Base-by-base conservation (phyloP, 2,329 filamentous ascomycete genomes). In the Colletotrichum gigasporum region DNA sequence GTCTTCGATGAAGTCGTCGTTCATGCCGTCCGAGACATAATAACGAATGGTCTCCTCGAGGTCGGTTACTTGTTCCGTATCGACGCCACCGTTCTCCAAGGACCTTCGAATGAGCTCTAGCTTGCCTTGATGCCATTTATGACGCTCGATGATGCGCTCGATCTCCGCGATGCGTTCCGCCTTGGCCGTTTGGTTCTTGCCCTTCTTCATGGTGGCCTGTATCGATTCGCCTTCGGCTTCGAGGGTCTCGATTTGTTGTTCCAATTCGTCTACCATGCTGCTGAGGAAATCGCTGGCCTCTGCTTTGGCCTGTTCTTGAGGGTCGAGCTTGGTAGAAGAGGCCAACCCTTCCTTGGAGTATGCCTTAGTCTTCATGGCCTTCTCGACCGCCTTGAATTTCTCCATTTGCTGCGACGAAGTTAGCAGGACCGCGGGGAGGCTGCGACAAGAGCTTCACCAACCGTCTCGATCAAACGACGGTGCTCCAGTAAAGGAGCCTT, bases 351-450 rank as follows among this genome's bases (percentile, higher is more conserved):
- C 96, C 84, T 99, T 98, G 67, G 96, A 98, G 81, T 97, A 99
- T 66, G 96, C 96, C 80, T 99, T 99, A 61, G 96, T 99, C 85
- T 99, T 99, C 96, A 99, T 98, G 74, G 97, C 96, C 84, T 99
- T 99, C 80, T 99, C 96, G 55, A 99, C 96, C n/a, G 94, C 95
- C 83, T 99, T 99, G 87, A 99, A 99, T 74, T 93, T 94, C 82
- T 99, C 96, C 96, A 99, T 99, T 92, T 95, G 91, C 93, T 96
- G 81, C 78, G 72, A 41, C 20, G 14, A 28, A 9, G 55, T 67
- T 58, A 67, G 63, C 56, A 58, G 45, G 32, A 35, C 57, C 18
- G 39, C 51, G n/a, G 67, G 52, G 50, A 35, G 66, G 47, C 68
- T 59, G 63, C 63, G 53, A 66, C 41, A 57, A 35, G 65, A 59